These are phyloP conservation scores for Tagetes erecta DNA, from an alignment of 129 eudicot species.

Conservation along the genomic window DNA sequence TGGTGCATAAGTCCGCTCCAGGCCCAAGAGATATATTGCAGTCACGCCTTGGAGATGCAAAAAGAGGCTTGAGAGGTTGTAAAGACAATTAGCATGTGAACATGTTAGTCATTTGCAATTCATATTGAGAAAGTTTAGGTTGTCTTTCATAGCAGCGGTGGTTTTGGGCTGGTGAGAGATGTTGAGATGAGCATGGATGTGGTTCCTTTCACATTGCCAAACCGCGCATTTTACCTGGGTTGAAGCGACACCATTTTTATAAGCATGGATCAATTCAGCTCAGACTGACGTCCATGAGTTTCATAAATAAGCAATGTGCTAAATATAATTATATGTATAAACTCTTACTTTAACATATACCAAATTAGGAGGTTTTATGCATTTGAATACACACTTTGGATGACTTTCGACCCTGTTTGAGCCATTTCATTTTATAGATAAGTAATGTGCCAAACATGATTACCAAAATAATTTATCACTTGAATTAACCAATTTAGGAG, in stretches of 20 bases:
- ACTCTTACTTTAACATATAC: neutral
- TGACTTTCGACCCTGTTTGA: neutral
- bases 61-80: no score
- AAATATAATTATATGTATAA: neutral
- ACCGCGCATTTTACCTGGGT: no score
- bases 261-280: neutral
- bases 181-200: neutral
- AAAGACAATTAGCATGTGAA: no score
- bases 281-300: neutral
- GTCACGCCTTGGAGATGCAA: no score
- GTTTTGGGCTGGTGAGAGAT: neutral
- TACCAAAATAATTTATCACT: no score
- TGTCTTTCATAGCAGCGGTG: neutral
- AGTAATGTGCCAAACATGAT: no score
- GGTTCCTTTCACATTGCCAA: neutral
- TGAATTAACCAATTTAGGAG: no score
- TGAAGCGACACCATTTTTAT: neutral
- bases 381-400: neutral
- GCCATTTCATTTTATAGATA: no score
- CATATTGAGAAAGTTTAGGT: neutral
- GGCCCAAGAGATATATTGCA: no score
- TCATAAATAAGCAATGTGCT: neutral
- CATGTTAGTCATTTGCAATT: no score
- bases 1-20: no score
- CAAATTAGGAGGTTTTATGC: neutral